Evolutionary conservation across 257 asterid species (phyloP), one percentile per base, ranked within the genome.

Genomic region (Gentiana macrophylla): DNA sequence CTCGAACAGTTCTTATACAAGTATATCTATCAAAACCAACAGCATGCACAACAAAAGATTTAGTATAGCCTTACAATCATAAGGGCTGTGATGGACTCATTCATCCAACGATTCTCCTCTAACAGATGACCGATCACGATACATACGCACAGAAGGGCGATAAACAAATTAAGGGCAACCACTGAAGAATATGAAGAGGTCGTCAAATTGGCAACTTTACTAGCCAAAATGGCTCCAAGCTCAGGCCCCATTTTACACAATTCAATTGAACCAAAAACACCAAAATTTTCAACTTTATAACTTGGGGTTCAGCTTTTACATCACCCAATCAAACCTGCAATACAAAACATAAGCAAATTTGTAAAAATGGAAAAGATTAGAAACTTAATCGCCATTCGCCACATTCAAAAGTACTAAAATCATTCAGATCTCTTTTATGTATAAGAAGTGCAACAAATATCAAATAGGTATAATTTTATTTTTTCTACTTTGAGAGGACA

Each of bases 91-190:
- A 88, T 92, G 57, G 98, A 92, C 67, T 92, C 98, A 67, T 92
- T 92, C 90, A 92, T 88, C 98, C 98, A 92, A 12, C 94, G 89
- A 68, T 67, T 80, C 73, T 92, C 98, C 77, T 92, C 98, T 72
- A 88, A 62, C 11, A 92, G 84, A 79, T 92, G 98, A 69, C 98
- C 98, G 32, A 92, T 72, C 64, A 92, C 86, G 52, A 92, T 83
- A 70, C 98, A 92, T 7, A 88, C 83, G 37, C 93, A 88, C 8
- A 92, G 80, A 58, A 92, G 93, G 0, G 94, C 86, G 56, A 81
- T 79, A 44, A 92, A 92, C 68, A 92, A 66, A 76, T 80, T 79
- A 52, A 92, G 79, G n/a, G 97, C 63, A 47, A 84, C 90, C 61
- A 92, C 91, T 15, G 98, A 85, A 50, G 78, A 36, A 63, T 85